A percentile compares a stretch with the other conserved stretches of the same genome.
phyloP scores from a whole-genome alignment of 164 flowering plant species.

The Buxus sempervirens region DNA sequence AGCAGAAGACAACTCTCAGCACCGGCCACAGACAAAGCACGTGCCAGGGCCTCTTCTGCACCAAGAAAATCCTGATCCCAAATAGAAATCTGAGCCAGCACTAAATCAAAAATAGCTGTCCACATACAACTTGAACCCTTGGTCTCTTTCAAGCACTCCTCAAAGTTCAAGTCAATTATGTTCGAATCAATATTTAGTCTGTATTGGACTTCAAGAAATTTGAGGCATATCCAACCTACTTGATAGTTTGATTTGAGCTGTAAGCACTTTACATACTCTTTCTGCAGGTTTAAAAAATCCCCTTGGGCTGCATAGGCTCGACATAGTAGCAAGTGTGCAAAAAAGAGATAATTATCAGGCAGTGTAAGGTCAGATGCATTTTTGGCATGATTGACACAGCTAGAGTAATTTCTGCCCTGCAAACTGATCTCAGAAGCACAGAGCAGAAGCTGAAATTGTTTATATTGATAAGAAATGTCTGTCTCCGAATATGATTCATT shows the following conservation, averaged over 20 bases:
- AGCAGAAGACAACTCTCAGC: slow-evolving; percentile 61
- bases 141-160: slow-evolving; percentile 41
- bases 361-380: slow-evolving; percentile 45
- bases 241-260: slow-evolving; percentile 58
- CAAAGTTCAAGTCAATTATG: slow-evolving; percentile 31
- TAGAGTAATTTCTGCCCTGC: slow-evolving; percentile 41
- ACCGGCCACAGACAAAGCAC: slow-evolving; percentile 49
- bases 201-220: slow-evolving; percentile 44
- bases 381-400: slow-evolving; percentile 48
- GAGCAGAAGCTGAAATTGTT: slow-evolving; percentile 73
- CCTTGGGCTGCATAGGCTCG: slow-evolving; percentile 62
- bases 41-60: slow-evolving; percentile 61
- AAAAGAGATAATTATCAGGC: slow-evolving; percentile 51
- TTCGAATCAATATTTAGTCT: slow-evolving; percentile 28
- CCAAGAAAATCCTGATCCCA: slow-evolving; percentile 41
- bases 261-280: slow-evolving; percentile 61
- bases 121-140: slow-evolving; percentile 41
- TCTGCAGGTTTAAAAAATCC: slow-evolving; percentile 30
- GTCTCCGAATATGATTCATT: slow-evolving; percentile 29
- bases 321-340: slow-evolving; percentile 70
- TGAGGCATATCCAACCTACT: slow-evolving; percentile 82
- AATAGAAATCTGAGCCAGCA: slow-evolving; percentile 46
- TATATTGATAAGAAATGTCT: slow-evolving; percentile 34
- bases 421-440: slow-evolving; percentile 85
- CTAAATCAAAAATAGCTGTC: slow-evolving; percentile 54